Base-by-base conservation (phyloP, 2,329 filamentous ascomycete species). In the Sporothrix curviconia region DNA sequence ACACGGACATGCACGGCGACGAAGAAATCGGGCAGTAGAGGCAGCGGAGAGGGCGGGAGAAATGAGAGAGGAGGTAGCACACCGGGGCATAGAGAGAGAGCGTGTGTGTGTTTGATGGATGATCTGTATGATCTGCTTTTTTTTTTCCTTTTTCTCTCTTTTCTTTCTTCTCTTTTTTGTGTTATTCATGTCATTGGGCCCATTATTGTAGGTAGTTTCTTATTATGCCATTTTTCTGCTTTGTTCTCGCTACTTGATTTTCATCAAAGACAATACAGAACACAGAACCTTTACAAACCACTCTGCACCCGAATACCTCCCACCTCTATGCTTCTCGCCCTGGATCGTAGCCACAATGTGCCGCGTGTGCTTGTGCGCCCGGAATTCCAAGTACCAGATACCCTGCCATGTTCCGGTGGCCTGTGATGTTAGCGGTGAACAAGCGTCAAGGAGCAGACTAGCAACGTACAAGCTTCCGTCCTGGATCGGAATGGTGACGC, bases 301-400 rank as follows among this genome's bases (percentile, higher is more conserved):
- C 7, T 25, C 37, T 40, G 28, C 49, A 39, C 49, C n/a, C n/a
- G n/a, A n/a, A n/a, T n/a, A 40, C 28, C 24, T 22, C 37, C 28
- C 12, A 15, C 28, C 30, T 56, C 59, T 47, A 61, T 4, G 55
- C 70, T 84, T 84, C 75, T 96, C 89, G 43, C 92, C 94, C 72
- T 97, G 92, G 61, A 97, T 95, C 1, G 94, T 97, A 55, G 92
- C 92, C 61, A 99, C 86, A 12, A 97, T 82, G 69, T 84, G 88
- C 66, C 94, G 82, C 62, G 83, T 78, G 72, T 96, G 92, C 72
- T 83, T 90, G 64, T 76, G 76, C 9, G 78, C 81, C 57, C 92
- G 80, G 70, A 97, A 97, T 73, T 97, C 94, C 63, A 96, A 75
- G 71, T 95, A 95, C 89, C 90, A 97, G 59, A 97, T 92, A 0